Evolutionary conservation across 163 green algal genomes (phyloP), one percentile per base, ranked within the genome.

Genomic region (Trebouxiophyceae sp.): DNA sequence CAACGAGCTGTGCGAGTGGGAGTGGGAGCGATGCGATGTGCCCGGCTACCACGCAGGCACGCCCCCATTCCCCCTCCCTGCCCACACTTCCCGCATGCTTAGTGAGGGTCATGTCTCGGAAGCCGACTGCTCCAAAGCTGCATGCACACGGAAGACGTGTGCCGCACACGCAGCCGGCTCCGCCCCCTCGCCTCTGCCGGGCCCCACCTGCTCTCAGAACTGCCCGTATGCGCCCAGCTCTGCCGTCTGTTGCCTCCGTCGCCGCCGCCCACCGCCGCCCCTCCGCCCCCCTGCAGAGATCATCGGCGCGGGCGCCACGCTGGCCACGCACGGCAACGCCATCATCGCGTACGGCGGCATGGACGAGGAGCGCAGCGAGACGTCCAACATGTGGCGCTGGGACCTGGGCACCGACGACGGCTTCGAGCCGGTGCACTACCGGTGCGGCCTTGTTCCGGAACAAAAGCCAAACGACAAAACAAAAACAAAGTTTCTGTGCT

Each of bases 301-400:
- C 23, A 45, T 63, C 2, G 60, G 33, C 5, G 70, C 70, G 19
- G 70, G 70, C 0, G 33, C 46, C 24, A 69, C 63, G 5, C 63
- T 70, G 70, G 32, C 65, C 32, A 69, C 63, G 0, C 57, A 72
- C 39, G 57, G 66, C 30, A 70, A 67, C 45, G 45, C 45, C 56
- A 70, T 78, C 8, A 71, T 68, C 24, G 65, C 61, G 16, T 74
- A 71, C 50, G 71, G 65, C 6, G 70, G 70, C 54, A 73, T 78
- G 71, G 65, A 78, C 24, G 66, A 70, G 12, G 66, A 73, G 27
- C 55, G 71, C 3, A 66, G 28, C 4, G 71, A 78, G 46, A 57
- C 68, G 20, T 62, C 65, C 34, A 57, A 16, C n/a, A 28, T 78
- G 45, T 78, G 71, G 71, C 69, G 57, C 45, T 78, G 71, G 71